Conservation (phyloP, 2,329 filamentous ascomycete genomes). For the Dissoconium aciculare region DNA sequence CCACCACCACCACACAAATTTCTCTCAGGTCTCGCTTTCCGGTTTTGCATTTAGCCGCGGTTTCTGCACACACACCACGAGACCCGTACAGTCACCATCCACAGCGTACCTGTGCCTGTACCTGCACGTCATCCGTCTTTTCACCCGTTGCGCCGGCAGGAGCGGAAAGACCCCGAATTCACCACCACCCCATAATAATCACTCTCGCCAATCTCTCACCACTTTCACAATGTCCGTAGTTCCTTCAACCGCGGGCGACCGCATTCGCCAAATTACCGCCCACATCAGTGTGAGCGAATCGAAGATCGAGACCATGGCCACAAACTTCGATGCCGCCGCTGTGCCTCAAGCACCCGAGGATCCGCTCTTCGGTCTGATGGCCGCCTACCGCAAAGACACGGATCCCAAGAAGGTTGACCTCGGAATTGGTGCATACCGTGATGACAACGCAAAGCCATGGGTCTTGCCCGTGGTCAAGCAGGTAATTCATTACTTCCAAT, state of each 20-base stretch:
- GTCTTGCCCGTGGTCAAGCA: conserved; percentile 91
- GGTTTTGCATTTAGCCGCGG: too few relatives aligned
- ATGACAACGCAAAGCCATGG: conserved; percentile 94
- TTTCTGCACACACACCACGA: too few relatives aligned
- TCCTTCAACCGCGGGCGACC: not conserved
- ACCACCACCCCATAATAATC: too few relatives aligned
- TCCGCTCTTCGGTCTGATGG: conserved; percentile 83
- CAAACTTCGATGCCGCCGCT: conserved; percentile 16
- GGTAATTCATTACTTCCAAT: conserved; percentile 41
- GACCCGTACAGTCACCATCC: too few relatives aligned
- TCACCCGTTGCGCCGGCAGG: too few relatives aligned
- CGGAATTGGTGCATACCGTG: conserved; percentile 88
- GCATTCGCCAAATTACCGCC: not conserved
- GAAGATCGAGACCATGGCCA: conserved; percentile 8
- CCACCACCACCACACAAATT: too few relatives aligned
- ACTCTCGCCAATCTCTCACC: too few relatives aligned
- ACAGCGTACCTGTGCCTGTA: too few relatives aligned
- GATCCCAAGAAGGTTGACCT: conserved; percentile 75
- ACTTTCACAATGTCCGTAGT: not conserved
- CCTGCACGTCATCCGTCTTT: too few relatives aligned
- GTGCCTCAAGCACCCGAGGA: conserved; percentile 61
- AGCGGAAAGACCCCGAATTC: too few relatives aligned
- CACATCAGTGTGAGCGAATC: not conserved
- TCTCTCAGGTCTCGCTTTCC: too few relatives aligned
- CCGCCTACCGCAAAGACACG: conserved; percentile 68